Conservation (phyloP, 2,329 filamentous ascomycete species). For the Blastomyces emzantsi region DNA sequence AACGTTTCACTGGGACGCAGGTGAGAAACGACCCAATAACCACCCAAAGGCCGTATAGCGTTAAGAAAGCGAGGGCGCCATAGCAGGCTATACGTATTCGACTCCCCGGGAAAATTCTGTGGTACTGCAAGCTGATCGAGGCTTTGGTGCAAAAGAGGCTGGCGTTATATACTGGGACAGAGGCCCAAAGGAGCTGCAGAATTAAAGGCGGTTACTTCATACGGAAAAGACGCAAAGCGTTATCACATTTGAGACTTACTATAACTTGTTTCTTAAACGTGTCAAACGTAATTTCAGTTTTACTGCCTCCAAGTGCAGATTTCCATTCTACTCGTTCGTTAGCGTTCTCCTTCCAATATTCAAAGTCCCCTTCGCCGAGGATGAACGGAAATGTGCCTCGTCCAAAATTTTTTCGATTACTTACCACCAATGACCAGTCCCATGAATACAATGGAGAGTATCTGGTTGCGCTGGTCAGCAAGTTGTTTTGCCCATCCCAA, state of each 20-base stretch:
- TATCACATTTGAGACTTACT: conserved; percentile 4
- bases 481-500: not conserved
- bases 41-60: conserved; percentile 24
- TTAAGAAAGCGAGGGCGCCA: conserved; percentile 28
- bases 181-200: conserved; percentile 26
- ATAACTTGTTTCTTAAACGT: conserved; percentile 10
- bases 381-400: not conserved
- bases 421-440: conserved; percentile 25
- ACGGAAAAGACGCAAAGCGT: not conserved
- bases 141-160: conserved; percentile 28
- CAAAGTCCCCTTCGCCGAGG: not conserved
- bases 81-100: conserved; percentile 28
- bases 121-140: conserved; percentile 31
- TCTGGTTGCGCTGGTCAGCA: conserved; percentile 13
- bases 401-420: conserved; percentile 10
- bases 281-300: not conserved
- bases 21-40: conserved; percentile 26
- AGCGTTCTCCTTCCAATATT: not conserved
- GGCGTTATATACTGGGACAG: conserved; percentile 28
- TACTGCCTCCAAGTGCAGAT: conserved; percentile 1
- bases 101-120: conserved; percentile 26
- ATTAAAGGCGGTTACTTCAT: not conserved
- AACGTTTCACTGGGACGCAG: conserved; percentile 25
- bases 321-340: not conserved
- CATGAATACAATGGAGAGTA: conserved; percentile 26